Conservation (phyloP, 495 filamentous ascomycete species). For the Neurospora sp. region DNA sequence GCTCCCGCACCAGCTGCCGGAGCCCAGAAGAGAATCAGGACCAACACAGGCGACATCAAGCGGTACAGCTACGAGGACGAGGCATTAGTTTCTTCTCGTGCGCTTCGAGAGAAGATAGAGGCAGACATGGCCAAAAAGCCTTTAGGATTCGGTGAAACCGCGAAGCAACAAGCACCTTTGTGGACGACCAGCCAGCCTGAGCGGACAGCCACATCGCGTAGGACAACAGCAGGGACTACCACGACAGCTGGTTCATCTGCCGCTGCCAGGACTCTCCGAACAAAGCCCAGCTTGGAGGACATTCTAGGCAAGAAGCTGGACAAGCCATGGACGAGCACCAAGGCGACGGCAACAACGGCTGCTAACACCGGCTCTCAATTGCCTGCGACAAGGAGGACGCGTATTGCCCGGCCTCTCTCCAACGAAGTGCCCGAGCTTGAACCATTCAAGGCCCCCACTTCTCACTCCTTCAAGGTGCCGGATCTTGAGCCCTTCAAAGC, state of each 20-base stretch:
- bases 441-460: constrained; percentile 21
- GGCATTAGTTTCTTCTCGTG: constrained; percentile 15
- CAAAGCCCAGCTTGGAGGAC: not conserved
- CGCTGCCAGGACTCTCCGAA: not conserved
- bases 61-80: constrained; percentile 10
- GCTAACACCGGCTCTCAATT: not conserved
- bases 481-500: constrained; percentile 18
- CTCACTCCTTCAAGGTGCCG: not conserved
- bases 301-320: not conserved
- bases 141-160: not conserved
- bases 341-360: not conserved
- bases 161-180: not conserved
- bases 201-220: not conserved
- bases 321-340: not conserved
- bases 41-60: constrained; percentile 5
- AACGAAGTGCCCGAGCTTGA: constrained; percentile 15
- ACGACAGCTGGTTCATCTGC: not conserved
- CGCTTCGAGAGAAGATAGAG: constrained; percentile 21
- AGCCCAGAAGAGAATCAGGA: not conserved
- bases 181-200: not conserved
- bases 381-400: not conserved
- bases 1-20: not conserved
- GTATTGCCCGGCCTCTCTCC: not conserved
- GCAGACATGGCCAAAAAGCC: constrained; percentile 13
- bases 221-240: not conserved